A percentile compares a stretch with the other conserved stretches of the same genome.
phyloP scores from a whole-genome alignment of 495 filamentous ascomycete genomes.

The Chlorociboria aeruginascens region DNA sequence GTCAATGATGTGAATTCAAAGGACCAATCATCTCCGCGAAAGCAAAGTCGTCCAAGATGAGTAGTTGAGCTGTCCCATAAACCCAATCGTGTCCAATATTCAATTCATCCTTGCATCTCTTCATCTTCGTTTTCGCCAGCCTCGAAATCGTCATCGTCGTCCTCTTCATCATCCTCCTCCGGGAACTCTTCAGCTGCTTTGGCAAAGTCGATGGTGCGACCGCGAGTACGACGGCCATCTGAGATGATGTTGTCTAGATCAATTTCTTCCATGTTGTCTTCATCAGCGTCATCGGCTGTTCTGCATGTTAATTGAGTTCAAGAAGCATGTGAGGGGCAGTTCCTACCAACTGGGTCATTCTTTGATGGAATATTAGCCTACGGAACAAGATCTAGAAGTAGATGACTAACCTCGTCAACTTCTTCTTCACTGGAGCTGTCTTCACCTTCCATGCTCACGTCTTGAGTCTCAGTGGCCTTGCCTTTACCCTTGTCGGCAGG shows the following conservation, averaged over 20 bases:
- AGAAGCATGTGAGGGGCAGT: not conserved
- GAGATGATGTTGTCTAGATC: slow-evolving; percentile 75
- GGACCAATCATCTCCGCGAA: slow-evolving; percentile 3
- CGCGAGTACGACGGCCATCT: slow-evolving; percentile 72
- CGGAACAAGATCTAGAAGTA: not conserved
- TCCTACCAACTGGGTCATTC: slow-evolving; percentile 11
- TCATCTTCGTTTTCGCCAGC: slow-evolving; percentile 12
- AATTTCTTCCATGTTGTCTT: slow-evolving; percentile 83
- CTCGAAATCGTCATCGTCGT: slow-evolving; percentile 42
- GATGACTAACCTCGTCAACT: slow-evolving; percentile 35
- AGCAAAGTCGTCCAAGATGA: slow-evolving; percentile 4
- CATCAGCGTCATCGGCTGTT: slow-evolving; percentile 53
- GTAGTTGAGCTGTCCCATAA: slow-evolving; percentile 1
- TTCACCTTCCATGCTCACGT: slow-evolving; percentile 51
- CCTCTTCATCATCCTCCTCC: slow-evolving; percentile 61
- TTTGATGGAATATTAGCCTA: slow-evolving; percentile 6
- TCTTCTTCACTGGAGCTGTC: slow-evolving; percentile 53
- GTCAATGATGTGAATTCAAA: slow-evolving; percentile 1
- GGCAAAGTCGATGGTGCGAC: slow-evolving; percentile 63
- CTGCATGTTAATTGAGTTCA: slow-evolving; percentile 20
- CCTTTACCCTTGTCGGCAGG: slow-evolving; percentile 13
- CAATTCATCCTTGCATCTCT: slow-evolving; percentile 17
- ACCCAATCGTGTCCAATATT: not conserved
- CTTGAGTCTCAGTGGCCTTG: slow-evolving; percentile 49
- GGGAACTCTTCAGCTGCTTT: slow-evolving; percentile 62